A percentile compares a stretch with the other conserved stretches of the same genome.
Conservation (phyloP, 192 early-diverging fungal species). For the Tieghemiomyces parasiticus region DNA sequence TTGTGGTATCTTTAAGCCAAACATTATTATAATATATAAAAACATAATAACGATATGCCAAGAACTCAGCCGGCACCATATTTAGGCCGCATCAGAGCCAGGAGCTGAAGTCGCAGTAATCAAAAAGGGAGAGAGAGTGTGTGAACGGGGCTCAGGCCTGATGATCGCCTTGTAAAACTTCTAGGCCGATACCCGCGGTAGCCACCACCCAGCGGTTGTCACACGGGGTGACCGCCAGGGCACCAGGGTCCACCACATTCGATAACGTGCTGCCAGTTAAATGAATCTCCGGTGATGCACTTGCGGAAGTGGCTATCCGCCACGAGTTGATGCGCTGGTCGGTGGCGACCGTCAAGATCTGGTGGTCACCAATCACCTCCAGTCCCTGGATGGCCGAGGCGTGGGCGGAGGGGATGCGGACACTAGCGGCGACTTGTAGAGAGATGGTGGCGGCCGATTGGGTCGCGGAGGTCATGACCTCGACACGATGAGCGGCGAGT, state of each 20-base stretch:
- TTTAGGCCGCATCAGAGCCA: no score
- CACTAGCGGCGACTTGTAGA: background rate
- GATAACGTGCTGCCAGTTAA: background rate
- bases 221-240: background rate
- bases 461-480: slow-evolving; percentile 1
- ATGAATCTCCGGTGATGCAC: background rate
- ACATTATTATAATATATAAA: no score
- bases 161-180: no score
- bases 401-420: background rate
- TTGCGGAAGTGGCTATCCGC: background rate
- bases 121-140: no score
- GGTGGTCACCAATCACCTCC: background rate
- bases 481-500: slow-evolving; percentile 18
- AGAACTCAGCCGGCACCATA: no score
- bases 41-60: no score
- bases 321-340: slow-evolving; percentile 9
- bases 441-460: background rate
- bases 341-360: background rate
- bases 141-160: no score
- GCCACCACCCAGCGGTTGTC: background rate
- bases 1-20: no score
- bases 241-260: background rate
- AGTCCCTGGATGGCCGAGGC: slow-evolving; percentile 1
- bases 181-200: background rate
- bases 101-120: no score